These are phyloP conservation scores for Tephrocybe sp. DNA, from an alignment of 768 basidiomycete species.

Conservation along the genomic window DNA sequence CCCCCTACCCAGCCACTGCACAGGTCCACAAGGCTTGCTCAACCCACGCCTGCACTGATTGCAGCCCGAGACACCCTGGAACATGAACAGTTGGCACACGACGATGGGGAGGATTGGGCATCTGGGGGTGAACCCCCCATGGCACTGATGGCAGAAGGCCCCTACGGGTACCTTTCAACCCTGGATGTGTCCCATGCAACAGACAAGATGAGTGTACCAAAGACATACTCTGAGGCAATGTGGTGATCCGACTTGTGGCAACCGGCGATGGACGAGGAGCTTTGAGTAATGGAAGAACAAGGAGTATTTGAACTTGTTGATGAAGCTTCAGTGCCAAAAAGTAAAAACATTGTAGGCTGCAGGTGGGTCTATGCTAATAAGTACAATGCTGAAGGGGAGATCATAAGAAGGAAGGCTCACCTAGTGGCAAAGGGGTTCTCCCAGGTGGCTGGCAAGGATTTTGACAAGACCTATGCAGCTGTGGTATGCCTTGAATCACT, in stretches of 20 bases:
- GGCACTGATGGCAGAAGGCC: neutral
- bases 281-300: neutral
- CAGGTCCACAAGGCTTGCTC: too few relatives aligned
- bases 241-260: neutral
- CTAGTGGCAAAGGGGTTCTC: constrained; percentile 26
- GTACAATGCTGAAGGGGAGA: constrained; percentile 23
- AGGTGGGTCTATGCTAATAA: neutral
- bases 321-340: neutral
- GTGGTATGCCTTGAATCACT: neutral
- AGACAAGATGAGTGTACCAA: neutral
- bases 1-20: too few relatives aligned
- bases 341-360: neutral
- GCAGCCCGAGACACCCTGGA: too few relatives aligned
- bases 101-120: too few relatives aligned
- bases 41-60: too few relatives aligned
- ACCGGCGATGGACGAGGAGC: constrained; percentile 1
- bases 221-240: neutral
- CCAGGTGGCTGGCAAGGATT: constrained; percentile 29
- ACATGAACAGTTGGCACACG: too few relatives aligned
- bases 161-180: neutral
- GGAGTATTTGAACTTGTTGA: constrained; percentile 10
- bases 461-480: neutral
- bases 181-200: neutral
- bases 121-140: too few relatives aligned
- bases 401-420: constrained; percentile 26